Base-by-base conservation (phyloP, 257 asterid genomes). In the Ehretia macrophylla region DNA sequence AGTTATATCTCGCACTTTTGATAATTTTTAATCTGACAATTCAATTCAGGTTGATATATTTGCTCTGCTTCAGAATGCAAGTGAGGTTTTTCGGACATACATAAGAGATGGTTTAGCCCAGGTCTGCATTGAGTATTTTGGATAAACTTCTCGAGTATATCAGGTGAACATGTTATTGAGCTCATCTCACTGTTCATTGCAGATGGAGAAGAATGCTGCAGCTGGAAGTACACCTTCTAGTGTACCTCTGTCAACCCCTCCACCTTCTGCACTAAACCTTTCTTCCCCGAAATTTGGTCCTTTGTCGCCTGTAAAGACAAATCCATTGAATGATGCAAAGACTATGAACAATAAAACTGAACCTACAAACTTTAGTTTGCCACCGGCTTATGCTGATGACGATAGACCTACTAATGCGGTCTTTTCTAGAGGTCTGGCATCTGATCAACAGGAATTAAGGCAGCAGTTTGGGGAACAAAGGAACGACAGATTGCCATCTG, bases 141-240 rank as follows among this genome's bases (percentile, higher is more conserved):
- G 32, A 37, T 14, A 5, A 16, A 9, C 37, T 23, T 32, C 32
- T 57, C 42, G 14, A 49, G 42, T 44, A 21, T 55, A 56, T 27
- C 11, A 17, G 47, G 32, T 51, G 37, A 53, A 17, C 35, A 18
- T 38, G 32, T 39, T 64, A 39, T 27, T 12, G 16, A 56, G 47
- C 59, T 19, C 32, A n/a, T 66, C 49, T 51, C n/a, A 23, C 59
- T 17, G 67, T 48, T 38, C 67, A 17, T 61, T 74, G 76, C 93
- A 93, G 99, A 93, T 90, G 99, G 99, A 93, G 83, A 90, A 79
- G 79, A 90, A 84, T 76, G 90, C 97, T 0, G 99, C 97, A 4
- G 95, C 99, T 9, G 99, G 99, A 66, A 79, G 93, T 81, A 93
- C 97, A 4, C 97, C 96, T 47, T 75, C 99, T n/a, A 93, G 97